phyloP scores from a whole-genome alignment of 257 asterid genomes.

The Nicotiana undulata region DNA sequence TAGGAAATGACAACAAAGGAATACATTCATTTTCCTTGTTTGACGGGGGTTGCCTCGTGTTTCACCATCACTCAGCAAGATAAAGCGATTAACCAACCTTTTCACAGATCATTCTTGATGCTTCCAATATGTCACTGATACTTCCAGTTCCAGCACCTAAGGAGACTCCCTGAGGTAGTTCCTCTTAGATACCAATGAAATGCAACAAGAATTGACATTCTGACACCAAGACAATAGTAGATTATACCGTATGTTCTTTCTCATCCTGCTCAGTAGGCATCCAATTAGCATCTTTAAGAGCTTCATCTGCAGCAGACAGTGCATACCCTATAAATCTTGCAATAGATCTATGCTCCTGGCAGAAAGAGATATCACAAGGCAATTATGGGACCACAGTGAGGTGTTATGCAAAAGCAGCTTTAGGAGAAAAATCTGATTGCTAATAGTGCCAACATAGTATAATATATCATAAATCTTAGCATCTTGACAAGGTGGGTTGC shows the following conservation, averaged over 20 bases:
- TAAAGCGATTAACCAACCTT: conserved; percentile 42
- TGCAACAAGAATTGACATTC: neutral
- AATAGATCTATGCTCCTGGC: conserved; percentile 81
- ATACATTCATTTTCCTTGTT: neutral
- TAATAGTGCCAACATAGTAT: neutral
- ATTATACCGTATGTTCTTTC: conserved; percentile 83
- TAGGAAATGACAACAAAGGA: neutral
- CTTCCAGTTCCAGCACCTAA: conserved; percentile 98
- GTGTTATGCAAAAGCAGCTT: neutral
- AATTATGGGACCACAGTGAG: neutral
- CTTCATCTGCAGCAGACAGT: conserved; percentile 89
- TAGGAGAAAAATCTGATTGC: neutral
- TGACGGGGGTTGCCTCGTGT: neutral
- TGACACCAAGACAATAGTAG: conserved; percentile 8
- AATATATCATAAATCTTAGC: neutral
- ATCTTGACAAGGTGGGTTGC: no score
- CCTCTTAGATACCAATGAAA: conserved; percentile 27
- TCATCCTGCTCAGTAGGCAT: conserved; percentile 59
- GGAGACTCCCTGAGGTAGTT: conserved; percentile 78
- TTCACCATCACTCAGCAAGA: neutral
- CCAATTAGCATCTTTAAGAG: conserved; percentile 91
- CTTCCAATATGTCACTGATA: conserved; percentile 80
- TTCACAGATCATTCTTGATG: conserved; percentile 76
- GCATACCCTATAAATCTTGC: conserved; percentile 93
- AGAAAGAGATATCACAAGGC: neutral